Evolutionary conservation across 1,139 yeast genomes (phyloP), one percentile per base, ranked within the genome.

Genomic region (Yarrowia galli): DNA sequence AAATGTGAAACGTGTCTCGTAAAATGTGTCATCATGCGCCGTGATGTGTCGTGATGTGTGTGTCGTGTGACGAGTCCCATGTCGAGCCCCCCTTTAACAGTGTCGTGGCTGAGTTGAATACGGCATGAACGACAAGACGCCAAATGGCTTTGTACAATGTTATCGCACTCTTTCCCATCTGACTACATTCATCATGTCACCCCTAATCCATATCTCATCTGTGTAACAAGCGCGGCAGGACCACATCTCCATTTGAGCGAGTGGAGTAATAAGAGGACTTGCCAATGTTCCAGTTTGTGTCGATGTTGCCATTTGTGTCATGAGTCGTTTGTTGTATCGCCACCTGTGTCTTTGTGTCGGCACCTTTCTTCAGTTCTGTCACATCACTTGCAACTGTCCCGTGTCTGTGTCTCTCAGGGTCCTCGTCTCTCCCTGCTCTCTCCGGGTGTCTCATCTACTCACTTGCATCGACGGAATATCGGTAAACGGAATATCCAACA

Each of bases 391-490:
- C 10, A 18, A 4, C 20, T 1, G 20, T n/a, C 16, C 12, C 4
- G 9, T 42, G 43, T n/a, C 43, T 12, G 28, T 20, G 48, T 13
- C 28, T 12, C 10, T 43, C 28, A 13, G 28, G n/a, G 48, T 43
- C 36, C 2, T 13, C 3, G 36, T 6, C n/a, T n/a, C 12, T 51
- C 22, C 23, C 25, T 16, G 23, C 12, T 20, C 36, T 3, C 3
- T 8, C 32, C 46, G 2, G 7, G 3, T 40, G 15, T 25, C 35
- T 23, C 46, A 22, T 16, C 25, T 40, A 61, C 66, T 61, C 56
- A 61, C 66, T 45, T 61, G 66, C 54, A 61, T 61, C 45, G 66
- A 61, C 46, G 66, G 66, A 61, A 61, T 61, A 38, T 61, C 56
- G 43, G 66, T 61, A 38, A 61, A 61, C 38, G 66, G 66, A 48